Evolutionary conservation across 257 asterid genomes (phyloP).

Genomic region (Fraxinus americana): DNA sequence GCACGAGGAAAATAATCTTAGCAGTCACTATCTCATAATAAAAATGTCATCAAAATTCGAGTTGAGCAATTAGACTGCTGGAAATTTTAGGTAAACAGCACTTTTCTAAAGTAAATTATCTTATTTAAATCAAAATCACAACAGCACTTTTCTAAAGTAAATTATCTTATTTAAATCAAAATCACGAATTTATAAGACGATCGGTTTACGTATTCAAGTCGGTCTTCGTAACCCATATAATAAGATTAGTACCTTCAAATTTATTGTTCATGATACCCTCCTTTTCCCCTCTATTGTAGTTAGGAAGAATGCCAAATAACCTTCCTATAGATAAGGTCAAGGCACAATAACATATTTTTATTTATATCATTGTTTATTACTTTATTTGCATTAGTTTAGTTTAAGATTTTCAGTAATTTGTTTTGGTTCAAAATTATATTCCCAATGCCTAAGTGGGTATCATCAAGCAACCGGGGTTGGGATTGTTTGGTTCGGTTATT

Average conservation of each 20-base stretch:
- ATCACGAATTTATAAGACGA: not conserved
- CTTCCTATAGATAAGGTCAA: no score
- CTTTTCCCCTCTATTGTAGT: not conserved
- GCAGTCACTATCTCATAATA: not conserved
- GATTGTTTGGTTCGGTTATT: no score
- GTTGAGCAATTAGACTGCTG: not conserved
- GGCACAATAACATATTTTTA: no score
- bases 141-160: not conserved
- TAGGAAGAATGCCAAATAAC: no score
- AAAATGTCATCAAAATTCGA: not conserved
- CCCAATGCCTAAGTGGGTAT: no score
- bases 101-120: not conserved
- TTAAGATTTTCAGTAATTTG: no score
- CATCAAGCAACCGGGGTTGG: no score
- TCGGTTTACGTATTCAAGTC: no score
- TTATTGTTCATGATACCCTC: not conserved
- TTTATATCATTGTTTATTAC: no score
- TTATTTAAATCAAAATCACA: not conserved
- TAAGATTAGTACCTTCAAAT: not conserved
- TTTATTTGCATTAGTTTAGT: no score
- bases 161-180: not conserved
- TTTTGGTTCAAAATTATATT: no score
- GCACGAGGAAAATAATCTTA: not conserved
- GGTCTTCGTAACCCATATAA: not conserved
- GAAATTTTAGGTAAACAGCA: not conserved